Conservation (phyloP, 2,329 filamentous ascomycete genomes). For the Xylogone sp. region DNA sequence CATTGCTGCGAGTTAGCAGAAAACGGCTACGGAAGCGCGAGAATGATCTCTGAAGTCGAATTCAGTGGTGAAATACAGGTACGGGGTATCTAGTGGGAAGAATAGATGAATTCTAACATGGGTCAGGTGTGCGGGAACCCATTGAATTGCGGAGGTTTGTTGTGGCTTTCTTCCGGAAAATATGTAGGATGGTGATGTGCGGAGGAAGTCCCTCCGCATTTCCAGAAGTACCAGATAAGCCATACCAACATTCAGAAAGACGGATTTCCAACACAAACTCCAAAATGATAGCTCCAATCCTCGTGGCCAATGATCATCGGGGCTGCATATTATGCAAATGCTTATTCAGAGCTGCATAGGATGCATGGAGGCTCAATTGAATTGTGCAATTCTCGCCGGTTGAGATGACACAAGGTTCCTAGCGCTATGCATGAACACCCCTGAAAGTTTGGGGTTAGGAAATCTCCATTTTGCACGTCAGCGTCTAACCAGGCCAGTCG, state of each 20-base stretch:
- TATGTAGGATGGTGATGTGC: not conserved
- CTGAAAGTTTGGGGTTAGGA: conserved; percentile 8
- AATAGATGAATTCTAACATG: not conserved
- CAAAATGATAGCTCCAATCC: not conserved
- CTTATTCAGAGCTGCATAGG: conserved; percentile 1
- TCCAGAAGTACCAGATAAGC: not conserved
- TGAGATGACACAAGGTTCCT: conserved; percentile 10
- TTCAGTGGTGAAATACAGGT: not conserved
- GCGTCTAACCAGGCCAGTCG: conserved; percentile 11
- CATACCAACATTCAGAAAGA: not conserved
- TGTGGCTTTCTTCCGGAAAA: conserved; percentile 2
- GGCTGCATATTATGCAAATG: conserved; percentile 1
- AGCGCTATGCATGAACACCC: conserved; percentile 16
- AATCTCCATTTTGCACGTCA: conserved; percentile 3
- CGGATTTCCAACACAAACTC: not conserved
- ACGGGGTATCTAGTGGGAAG: not conserved
- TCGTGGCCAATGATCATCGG: not conserved
- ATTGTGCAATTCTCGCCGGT: not conserved
- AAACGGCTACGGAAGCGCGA: too few relatives aligned
- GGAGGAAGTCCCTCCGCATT: conserved; percentile 6
- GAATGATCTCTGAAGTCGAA: not conserved
- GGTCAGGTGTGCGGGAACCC: not conserved
- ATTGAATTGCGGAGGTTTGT: not conserved
- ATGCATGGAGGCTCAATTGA: conserved; percentile 12
- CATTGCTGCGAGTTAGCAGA: too few relatives aligned